These are phyloP conservation scores for Chenopodium album DNA, from an alignment of 148 eudicot genomes.

Conservation along the genomic window DNA sequence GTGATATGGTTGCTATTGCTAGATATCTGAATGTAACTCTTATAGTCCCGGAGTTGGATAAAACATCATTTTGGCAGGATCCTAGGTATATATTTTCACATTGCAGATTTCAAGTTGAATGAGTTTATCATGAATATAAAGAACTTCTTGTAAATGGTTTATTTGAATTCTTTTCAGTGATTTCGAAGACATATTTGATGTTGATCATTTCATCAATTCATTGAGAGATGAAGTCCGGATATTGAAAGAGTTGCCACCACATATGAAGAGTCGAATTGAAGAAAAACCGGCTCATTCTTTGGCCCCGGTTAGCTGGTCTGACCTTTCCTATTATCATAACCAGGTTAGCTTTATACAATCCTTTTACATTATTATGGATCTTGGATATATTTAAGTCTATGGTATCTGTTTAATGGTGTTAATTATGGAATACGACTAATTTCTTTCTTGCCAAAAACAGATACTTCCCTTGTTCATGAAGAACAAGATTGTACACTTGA, in stretches of 20 bases:
- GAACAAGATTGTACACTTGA: conserved; percentile 66
- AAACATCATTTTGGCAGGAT: conserved; percentile 72
- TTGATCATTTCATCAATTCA: conserved; percentile 64
- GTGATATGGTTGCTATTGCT: conserved; percentile 76
- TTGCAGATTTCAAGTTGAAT: background rate
- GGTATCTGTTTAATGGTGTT: background rate
- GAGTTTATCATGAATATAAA: background rate
- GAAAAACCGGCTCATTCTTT: conserved; percentile 48
- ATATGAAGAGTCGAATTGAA: conserved; percentile 55
- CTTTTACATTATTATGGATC: background rate
- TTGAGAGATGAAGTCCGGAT: conserved; percentile 68
- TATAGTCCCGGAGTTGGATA: conserved; percentile 67
- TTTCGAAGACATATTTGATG: conserved; percentile 66
- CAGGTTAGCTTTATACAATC: conserved; percentile 38
- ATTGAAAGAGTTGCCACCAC: conserved; percentile 63
- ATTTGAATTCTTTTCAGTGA: conserved; percentile 41
- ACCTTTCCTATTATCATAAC: conserved; percentile 65
- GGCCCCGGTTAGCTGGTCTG: conserved; percentile 80
- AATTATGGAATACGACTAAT: conserved; percentile 7
- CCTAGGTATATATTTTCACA: conserved; percentile 39
- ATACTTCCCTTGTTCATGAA: conserved; percentile 63
- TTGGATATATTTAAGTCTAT: background rate
- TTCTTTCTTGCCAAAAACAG: conserved; percentile 30
- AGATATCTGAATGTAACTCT: conserved; percentile 66
- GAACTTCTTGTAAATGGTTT: conserved; percentile 4